These are phyloP conservation scores for Calonectria henricotiae DNA, from an alignment of 2,329 filamentous ascomycete genomes.

Conservation along the genomic window DNA sequence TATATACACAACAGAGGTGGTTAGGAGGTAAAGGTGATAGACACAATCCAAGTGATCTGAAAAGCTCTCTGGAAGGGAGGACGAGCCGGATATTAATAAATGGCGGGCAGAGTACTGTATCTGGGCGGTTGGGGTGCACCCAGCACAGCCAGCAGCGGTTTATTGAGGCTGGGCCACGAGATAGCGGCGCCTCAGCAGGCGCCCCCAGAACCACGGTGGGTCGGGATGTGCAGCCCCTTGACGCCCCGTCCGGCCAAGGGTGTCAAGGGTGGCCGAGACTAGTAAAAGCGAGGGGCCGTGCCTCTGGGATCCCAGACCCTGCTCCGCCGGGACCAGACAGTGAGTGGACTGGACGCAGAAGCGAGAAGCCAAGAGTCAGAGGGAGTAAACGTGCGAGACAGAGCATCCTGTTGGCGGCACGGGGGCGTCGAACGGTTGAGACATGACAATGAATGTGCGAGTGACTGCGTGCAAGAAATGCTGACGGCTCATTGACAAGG, in stretches of 20 bases:
- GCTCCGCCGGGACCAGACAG: constrained; percentile 17
- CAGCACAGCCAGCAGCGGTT: constrained; percentile 41
- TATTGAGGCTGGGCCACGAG: constrained; percentile 43
- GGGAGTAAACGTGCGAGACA: constrained; percentile 35
- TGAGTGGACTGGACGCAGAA: constrained; percentile 8
- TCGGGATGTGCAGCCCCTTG: constrained; percentile 47
- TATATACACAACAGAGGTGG: constrained; percentile 32
- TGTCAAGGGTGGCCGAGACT: constrained; percentile 31
- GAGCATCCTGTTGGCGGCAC: constrained; percentile 21
- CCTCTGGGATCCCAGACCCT: constrained; percentile 38
- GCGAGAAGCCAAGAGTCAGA: constrained; percentile 10
- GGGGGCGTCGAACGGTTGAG: constrained; percentile 41
- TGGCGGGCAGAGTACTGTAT: constrained; percentile 25
- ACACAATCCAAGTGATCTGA: constrained; percentile 25
- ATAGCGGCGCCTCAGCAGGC: constrained; percentile 38
- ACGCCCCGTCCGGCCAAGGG: constrained; percentile 37
- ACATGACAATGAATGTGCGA: constrained; percentile 32
- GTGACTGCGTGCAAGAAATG: constrained; percentile 33
- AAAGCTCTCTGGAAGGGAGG: constrained; percentile 21
- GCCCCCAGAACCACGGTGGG: constrained; percentile 45
- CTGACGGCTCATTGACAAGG: constrained; percentile 18
- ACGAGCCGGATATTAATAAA: constrained; percentile 45
- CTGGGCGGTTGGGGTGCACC: constrained; percentile 30
- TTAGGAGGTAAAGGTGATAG: constrained; percentile 26
- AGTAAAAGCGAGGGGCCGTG: constrained; percentile 39